Base-by-base conservation (phyloP, 164 flowering plant species). In the Paratinospora sagittata region DNA sequence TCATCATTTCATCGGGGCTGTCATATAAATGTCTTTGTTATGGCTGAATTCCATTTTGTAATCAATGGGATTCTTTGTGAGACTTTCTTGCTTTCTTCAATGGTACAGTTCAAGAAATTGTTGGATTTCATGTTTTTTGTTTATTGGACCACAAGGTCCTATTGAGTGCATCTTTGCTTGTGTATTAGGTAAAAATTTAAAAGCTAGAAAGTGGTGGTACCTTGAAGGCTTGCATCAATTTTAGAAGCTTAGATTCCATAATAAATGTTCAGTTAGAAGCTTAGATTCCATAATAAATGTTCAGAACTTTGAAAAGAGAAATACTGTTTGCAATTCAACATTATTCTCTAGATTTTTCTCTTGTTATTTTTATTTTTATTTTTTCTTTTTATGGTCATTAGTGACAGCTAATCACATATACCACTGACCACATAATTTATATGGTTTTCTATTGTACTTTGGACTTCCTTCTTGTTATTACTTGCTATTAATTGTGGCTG, bases 1-100 rank as follows among this genome's bases (percentile, higher is more conserved):
- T 72, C 10, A 19, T 26, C 55, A 62, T 60, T 52, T 65, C 24
- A n/a, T 65, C 24, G 41, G 64, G 72, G 70, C 61, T 69, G 27
- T 73, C 68, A 68, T 72, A n/a, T 70, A 37, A 60, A 14, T 16
- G 8, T 41, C 52, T 61, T 17, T 10, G 21, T 73, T 34, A 52
- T 61, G 63, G 67, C 65, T 27, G 70, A 70, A 41, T 41, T 66
- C 65, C 66, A 69, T 21, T 36, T 69, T 72, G 73, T 67, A 68
- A 52, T 69, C 58, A 39, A 34, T 60, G 33, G 70, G 21, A 70
- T 75, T 49, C 41, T 10, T 49, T 52, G 26, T 63, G 47, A 43
- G 63, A 62, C 21, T 65, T 41, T 66, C 45, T 64, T 70, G 33
- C 43, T 74, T 63, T 49, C 21, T 19, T 23, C 64, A 23, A 2